Evolutionary conservation across 345 rosid species (phyloP).

Genomic region (Erucastrum elatum): DNA sequence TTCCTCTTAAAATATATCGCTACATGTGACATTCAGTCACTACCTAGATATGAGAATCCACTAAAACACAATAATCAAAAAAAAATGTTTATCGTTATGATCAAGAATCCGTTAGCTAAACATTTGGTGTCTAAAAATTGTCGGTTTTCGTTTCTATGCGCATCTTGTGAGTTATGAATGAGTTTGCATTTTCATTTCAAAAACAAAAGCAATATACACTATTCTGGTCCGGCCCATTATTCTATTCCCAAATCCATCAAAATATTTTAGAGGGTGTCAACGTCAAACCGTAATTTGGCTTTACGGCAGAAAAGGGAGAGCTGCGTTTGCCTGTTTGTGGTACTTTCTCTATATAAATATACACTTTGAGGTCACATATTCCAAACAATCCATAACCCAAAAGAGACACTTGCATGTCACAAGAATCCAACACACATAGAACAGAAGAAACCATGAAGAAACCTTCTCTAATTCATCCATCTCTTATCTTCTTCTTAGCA

Average conservation of each 20-base stretch:
- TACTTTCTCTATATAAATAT: slow-evolving; percentile 3
- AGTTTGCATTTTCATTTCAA: neutral
- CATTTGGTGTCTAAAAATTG: too few species aligned
- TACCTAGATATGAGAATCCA: too few species aligned
- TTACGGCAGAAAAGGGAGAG: slow-evolving; percentile 8
- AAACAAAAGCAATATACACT: neutral
- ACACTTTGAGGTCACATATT: slow-evolving; percentile 16
- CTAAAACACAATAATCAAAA: too few species aligned
- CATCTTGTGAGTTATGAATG: neutral
- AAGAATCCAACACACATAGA: slow-evolving; percentile 6
- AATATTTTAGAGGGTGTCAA: slow-evolving; percentile 1
- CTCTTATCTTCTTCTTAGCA: slow-evolving; percentile 22
- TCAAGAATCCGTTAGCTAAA: too few species aligned
- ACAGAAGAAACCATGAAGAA: slow-evolving; percentile 26
- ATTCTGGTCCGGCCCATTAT: slow-evolving; percentile 17
- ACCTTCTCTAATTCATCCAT: slow-evolving; percentile 19
- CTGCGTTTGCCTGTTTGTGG: neutral
- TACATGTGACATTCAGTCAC: too few species aligned
- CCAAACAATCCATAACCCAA: slow-evolving; percentile 20
- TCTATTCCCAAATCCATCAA: slow-evolving; percentile 5
- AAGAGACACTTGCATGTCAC: slow-evolving; percentile 14
- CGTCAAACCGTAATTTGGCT: neutral
- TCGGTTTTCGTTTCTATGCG: too few species aligned
- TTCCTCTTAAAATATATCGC: too few species aligned
- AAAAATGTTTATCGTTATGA: too few species aligned